Percentiles rank a stretch among this genome's conserved stretches.
Conservation (phyloP, 495 filamentous ascomycete species). For the Penicillium lagena region DNA sequence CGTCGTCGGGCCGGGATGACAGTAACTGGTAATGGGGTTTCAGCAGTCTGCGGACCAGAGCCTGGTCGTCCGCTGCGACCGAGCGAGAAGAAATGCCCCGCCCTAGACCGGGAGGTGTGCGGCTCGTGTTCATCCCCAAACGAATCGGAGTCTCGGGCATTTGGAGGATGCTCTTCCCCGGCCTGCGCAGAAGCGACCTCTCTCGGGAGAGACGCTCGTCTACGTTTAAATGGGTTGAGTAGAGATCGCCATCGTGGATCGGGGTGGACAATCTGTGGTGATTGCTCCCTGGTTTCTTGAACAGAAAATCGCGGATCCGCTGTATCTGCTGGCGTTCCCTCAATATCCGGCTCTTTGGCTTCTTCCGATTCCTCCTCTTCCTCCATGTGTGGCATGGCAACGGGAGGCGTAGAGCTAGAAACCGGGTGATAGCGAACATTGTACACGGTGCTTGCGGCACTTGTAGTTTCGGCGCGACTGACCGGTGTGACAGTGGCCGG, state of each 20-base stretch:
- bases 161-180: constrained; percentile 23
- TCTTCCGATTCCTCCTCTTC: constrained; percentile 28
- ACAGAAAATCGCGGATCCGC: constrained; percentile 6
- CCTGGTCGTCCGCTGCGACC: constrained; percentile 17
- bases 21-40: constrained; percentile 50
- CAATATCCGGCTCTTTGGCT: constrained; percentile 22
- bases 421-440: constrained; percentile 76
- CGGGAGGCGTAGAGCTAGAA: constrained; percentile 56
- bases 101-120: constrained; percentile 8
- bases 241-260: constrained; percentile 44
- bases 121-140: constrained; percentile 17
- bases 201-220: constrained; percentile 45
- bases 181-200: constrained; percentile 48
- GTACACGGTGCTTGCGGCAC: constrained; percentile 77
- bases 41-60: constrained; percentile 17
- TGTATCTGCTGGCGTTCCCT: constrained; percentile 4
- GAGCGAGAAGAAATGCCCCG: constrained; percentile 26
- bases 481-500: constrained; percentile 61
- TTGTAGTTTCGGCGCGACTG: constrained; percentile 71
- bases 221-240: constrained; percentile 47
- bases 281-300: constrained; percentile 20
- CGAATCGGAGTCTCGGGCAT: constrained; percentile 12
- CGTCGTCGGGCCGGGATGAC: constrained; percentile 63
- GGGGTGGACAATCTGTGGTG: constrained; percentile 26
- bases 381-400: constrained; percentile 33